Evolutionary conservation across 331 rosid species (phyloP).

Genomic region (Pyracantha coccinea): DNA sequence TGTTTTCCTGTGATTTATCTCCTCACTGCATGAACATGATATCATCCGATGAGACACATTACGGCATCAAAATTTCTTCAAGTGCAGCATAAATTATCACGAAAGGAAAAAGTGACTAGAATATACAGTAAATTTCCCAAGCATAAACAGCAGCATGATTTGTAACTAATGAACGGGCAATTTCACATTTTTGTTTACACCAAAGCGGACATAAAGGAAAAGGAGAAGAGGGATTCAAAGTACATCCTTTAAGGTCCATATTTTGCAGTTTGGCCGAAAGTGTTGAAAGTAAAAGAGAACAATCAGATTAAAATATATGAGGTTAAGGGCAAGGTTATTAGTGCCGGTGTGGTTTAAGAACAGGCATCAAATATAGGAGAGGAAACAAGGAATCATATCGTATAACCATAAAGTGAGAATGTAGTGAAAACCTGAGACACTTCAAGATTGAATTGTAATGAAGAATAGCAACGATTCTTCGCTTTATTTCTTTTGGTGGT

Average conservation of each 20-base stretch:
- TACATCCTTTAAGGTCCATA: not conserved
- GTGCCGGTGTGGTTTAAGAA: not conserved
- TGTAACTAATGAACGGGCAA: not conserved
- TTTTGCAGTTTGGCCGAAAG: not conserved
- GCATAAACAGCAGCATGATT: not conserved
- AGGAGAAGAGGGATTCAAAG: not conserved
- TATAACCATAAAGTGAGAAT: slow-evolving; percentile 10
- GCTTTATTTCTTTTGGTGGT: slow-evolving; percentile 42
- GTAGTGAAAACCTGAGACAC: slow-evolving; percentile 60
- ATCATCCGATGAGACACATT: not conserved
- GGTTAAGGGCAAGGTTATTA: not conserved
- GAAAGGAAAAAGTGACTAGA: not conserved
- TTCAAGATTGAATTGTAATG: slow-evolving; percentile 61
- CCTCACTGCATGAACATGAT: slow-evolving; percentile 48
- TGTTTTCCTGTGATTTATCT: slow-evolving; percentile 39
- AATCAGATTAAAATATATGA: not conserved
- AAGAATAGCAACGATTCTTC: slow-evolving; percentile 71
- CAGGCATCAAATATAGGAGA: not conserved
- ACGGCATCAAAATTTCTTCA: not conserved
- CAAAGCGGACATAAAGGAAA: not conserved
- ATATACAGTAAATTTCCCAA: not conserved
- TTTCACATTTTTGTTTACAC: not conserved
- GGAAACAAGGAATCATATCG: not conserved
- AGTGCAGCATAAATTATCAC: not conserved
- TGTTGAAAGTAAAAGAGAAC: not conserved